Base-by-base conservation (phyloP, 345 rosid species). In the Garcia nutans region DNA sequence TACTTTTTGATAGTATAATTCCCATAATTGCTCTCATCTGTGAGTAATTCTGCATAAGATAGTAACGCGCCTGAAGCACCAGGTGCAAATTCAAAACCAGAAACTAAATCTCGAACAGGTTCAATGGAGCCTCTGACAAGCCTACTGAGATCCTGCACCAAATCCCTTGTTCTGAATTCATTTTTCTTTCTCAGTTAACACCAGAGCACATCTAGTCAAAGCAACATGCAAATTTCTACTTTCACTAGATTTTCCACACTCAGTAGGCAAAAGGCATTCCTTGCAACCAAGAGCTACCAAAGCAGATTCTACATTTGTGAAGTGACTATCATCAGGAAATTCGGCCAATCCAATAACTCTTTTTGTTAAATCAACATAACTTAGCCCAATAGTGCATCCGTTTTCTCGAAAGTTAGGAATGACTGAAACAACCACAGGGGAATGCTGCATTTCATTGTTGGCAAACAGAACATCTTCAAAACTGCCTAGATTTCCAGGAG, bases 381-480 rank as follows among this genome's bases (percentile, higher is more conserved):
- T 85, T 78, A 96, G 74, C 76, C 99, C 99, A 20, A 96, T 72
- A 42, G 85, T 88, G 72, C 92, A 93, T 62, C 87, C 89, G 26
- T 87, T 81, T 54, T 92, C 94, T 70, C 84, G 92, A 65, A 90
- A 88, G 75, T 77, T 93, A 6, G 86, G 92, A 60, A 83, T 73
- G 68, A 96, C 69, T 58, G 99, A 89, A 74, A 90, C 92, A 28
- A 93, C 84, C 74, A 87, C 97, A 61, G 97, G 97, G 3, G 96
- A 83, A 79, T 90, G 98, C 86, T 88, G 93, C 99, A 96, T 96
- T 69, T 96, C 99, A 78, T 89, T 85, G 87, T 90, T 96, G 66
- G 96, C 92, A 83, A 96, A 96, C 65, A 96, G 80, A 85, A 96
- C 86, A 85, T 96, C 99, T 85, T 96, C 99, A 81, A 93, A 96